phyloP scores from a whole-genome alignment of 352 stramenopile genomes.

The Phytophthora cryptogea region DNA sequence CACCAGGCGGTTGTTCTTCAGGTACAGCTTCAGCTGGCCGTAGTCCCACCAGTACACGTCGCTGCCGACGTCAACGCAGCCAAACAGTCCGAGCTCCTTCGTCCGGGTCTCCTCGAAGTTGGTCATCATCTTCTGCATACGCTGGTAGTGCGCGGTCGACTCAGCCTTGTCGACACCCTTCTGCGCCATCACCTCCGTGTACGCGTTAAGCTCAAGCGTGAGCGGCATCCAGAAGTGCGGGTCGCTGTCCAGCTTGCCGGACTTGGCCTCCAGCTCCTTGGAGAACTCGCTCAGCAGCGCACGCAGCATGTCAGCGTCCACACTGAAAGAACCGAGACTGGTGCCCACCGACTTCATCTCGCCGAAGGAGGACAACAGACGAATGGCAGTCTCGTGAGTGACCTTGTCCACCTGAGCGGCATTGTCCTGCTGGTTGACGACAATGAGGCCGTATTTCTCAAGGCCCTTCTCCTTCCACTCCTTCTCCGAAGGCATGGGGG shows the following conservation, averaged over 20 bases:
- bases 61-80: constrained; percentile 96
- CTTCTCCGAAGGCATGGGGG: constrained; percentile 91
- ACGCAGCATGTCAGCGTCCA: constrained; percentile 92
- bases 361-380: constrained; percentile 92
- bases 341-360: constrained; percentile 96
- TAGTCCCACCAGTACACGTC: constrained; percentile 99
- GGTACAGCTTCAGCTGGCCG: constrained; percentile 97
- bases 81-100: constrained; percentile 92
- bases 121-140: constrained; percentile 92
- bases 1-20: constrained; percentile 96
- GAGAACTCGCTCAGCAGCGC: constrained; percentile 94
- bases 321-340: constrained; percentile 96
- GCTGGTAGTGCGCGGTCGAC: constrained; percentile 87
- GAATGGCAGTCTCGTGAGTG: constrained; percentile 94
- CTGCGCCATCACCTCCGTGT: constrained; percentile 94
- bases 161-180: constrained; percentile 87
- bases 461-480: constrained; percentile 96
- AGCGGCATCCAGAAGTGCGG: constrained; percentile 99
- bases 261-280: constrained; percentile 89
- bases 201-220: constrained; percentile 92
- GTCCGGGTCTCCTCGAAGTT: constrained; percentile 75
- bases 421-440: constrained; percentile 93
- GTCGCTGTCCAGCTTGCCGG: constrained; percentile 96
- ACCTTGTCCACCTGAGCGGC: constrained; percentile 98
- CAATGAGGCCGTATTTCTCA: constrained; percentile 99